Conservation (phyloP, 169 alveolate genomes). For the Fabrea salina region DNA sequence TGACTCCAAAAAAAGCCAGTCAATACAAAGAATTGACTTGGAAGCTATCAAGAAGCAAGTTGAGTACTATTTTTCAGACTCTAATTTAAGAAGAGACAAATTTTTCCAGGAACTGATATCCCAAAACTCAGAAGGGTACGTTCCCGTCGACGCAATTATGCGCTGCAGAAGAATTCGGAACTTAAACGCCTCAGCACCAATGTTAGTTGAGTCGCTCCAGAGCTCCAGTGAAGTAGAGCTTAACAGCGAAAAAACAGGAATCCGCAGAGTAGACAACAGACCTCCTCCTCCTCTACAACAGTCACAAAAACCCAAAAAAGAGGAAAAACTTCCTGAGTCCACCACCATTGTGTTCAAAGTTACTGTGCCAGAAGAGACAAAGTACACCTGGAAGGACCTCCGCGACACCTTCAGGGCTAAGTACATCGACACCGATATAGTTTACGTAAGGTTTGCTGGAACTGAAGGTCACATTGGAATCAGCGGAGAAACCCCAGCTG, state of each 20-base stretch:
- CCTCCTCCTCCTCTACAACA: constrained; percentile 58
- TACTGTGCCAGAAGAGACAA: neutral
- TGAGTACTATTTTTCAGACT: constrained; percentile 23
- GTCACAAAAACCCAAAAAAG: constrained; percentile 39
- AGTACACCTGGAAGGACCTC: constrained; percentile 12
- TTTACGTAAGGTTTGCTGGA: constrained; percentile 3
- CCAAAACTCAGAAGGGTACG: neutral
- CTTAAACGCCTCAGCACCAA: constrained; percentile 40
- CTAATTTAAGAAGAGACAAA: neutral
- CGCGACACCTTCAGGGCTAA: neutral
- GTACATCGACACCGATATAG: neutral
- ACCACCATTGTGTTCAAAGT: neutral
- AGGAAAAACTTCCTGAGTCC: constrained; percentile 31
- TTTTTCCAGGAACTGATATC: constrained; percentile 3
- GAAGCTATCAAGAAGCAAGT: constrained; percentile 8
- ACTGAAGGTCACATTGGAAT: constrained; percentile 11
- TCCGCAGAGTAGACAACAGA: constrained; percentile 61
- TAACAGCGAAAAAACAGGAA: constrained; percentile 41
- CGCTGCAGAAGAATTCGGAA: constrained; percentile 67
- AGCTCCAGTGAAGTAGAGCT: constrained; percentile 51
- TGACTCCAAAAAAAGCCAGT: too few relatives aligned
- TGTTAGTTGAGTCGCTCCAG: constrained; percentile 24
- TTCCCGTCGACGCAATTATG: constrained; percentile 31
- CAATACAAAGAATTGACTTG: too few relatives aligned
- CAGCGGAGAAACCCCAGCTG: neutral